A percentile compares a stretch with the other conserved stretches of the same genome.
phyloP scores from a whole-genome alignment of 2,329 filamentous ascomycete species.

The Davidsoniella virescens region DNA sequence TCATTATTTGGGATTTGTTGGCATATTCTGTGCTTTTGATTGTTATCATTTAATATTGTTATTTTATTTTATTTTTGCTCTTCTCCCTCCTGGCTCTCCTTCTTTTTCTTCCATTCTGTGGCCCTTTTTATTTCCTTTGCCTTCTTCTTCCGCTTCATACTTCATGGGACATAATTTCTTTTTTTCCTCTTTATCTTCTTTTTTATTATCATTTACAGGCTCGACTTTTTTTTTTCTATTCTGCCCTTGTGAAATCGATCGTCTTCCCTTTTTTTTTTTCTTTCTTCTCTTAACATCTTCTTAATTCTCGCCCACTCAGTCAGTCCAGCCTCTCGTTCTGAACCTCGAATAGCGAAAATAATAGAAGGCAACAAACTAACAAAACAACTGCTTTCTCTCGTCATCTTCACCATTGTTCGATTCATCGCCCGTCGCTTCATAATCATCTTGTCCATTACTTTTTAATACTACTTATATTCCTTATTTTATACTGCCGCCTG shows the following conservation, averaged over 20 bases:
- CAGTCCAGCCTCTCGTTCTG: background rate
- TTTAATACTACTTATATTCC: background rate
- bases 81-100: too few relatives aligned
- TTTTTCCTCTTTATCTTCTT: slow-evolving; percentile 2
- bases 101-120: background rate
- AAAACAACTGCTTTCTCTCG: background rate
- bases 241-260: background rate
- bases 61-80: too few relatives aligned
- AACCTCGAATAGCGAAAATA: background rate
- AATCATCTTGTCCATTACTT: background rate
- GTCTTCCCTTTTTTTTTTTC: slow-evolving; percentile 2
- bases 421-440: too few relatives aligned
- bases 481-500: background rate
- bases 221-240: background rate
- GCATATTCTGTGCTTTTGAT: too few relatives aligned
- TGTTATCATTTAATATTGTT: too few relatives aligned
- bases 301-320: background rate
- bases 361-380: background rate
- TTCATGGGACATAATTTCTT: slow-evolving; percentile 4
- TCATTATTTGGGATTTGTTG: too few relatives aligned
- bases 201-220: background rate
- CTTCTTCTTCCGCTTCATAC: slow-evolving; percentile 1
- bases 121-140: slow-evolving; percentile 1
- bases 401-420: background rate
- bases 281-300: background rate